Base-by-base conservation (phyloP, 805 yeast species). In the Yamadazyma sp. region DNA sequence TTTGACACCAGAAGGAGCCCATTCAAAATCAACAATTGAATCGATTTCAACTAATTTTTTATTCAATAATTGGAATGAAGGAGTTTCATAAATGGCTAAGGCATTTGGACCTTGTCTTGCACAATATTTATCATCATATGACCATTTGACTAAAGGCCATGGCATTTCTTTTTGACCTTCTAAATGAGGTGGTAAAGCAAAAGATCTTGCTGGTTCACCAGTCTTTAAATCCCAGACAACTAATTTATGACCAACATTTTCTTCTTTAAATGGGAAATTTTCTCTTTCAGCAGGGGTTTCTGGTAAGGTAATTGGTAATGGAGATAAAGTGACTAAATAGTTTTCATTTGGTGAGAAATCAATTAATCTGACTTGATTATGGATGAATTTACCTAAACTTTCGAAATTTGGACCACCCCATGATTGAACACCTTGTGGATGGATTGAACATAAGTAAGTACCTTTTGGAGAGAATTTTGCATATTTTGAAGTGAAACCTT, bases 101-200 rank as follows among this genome's bases (percentile, higher is more conserved):
- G 94, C 94, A 43, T 86, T 93, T 36, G 95, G 96, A 34, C 93
- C 91, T 63, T 86, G 77, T 69, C 98, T 83, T 36, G 96, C 98
- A 68, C 95, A 86, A 71, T 80, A 93, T 61, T 78, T 80, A 64
- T 86, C 95, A 65, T 93, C 94, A 52, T 68, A 73, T 29, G 97
- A 86, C 98, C 98, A 93, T 67, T 88, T 88, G 60, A 93, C 81
- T 53, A 91, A 77, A 31, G 98, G 98, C 98, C 98, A 93, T 43
- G 83, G 79, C 80, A 80, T 76, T 73, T 78, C 65, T 75, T 78
- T 63, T 75, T 75, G 73, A 25, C 72, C 66, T 54, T 80, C 81
- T 55, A 82, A 68, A 54, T 77, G 72, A 43, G 86, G 85, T 40
- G 91, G 86, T 53, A 91, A 71, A 20, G 96, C 94, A 75, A 93